Evolutionary conservation across 2,329 filamentous ascomycete genomes (phyloP).

Genomic region (Phoma sp.): DNA sequence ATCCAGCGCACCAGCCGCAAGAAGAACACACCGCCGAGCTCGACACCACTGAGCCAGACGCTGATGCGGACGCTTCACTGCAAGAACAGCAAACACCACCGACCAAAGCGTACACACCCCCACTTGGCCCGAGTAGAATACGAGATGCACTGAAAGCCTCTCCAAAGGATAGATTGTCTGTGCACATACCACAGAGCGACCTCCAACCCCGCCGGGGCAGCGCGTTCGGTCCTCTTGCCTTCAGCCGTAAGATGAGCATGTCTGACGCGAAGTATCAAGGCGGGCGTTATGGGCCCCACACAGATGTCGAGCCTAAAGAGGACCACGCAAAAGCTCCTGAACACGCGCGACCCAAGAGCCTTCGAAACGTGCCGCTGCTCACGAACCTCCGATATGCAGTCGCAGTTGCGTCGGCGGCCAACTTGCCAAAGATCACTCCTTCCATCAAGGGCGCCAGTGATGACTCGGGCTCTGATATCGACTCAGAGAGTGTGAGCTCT

Average conservation of each 20-base stretch:
- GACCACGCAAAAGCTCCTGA: not conserved
- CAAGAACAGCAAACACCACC: not conserved
- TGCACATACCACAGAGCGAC: conserved; percentile 7
- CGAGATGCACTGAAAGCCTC: conserved; percentile 57
- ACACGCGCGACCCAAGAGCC: conserved; percentile 24
- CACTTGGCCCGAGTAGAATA: conserved; percentile 51
- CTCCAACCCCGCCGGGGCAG: conserved; percentile 44
- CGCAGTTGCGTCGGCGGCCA: conserved; percentile 30
- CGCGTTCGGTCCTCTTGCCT: conserved; percentile 60
- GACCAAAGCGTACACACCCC: conserved; percentile 40
- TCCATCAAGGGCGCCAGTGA: conserved; percentile 30
- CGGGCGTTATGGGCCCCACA: conserved; percentile 51
- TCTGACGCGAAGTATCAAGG: conserved; percentile 62
- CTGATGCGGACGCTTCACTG: not conserved
- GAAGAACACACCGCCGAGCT: not conserved
- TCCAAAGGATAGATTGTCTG: conserved; percentile 24
- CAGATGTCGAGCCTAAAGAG: conserved; percentile 15
- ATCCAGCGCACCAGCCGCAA: not conserved
- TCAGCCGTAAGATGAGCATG: conserved; percentile 55
- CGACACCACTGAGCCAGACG: not conserved
- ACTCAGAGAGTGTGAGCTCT: conserved; percentile 26
- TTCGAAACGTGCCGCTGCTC: conserved; percentile 38
- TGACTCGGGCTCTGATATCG: conserved; percentile 36
- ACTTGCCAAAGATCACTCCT: conserved; percentile 25
- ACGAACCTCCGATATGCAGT: conserved; percentile 41